Conservation (phyloP, 306 rosid genomes). For the Carpinus fangiana region DNA sequence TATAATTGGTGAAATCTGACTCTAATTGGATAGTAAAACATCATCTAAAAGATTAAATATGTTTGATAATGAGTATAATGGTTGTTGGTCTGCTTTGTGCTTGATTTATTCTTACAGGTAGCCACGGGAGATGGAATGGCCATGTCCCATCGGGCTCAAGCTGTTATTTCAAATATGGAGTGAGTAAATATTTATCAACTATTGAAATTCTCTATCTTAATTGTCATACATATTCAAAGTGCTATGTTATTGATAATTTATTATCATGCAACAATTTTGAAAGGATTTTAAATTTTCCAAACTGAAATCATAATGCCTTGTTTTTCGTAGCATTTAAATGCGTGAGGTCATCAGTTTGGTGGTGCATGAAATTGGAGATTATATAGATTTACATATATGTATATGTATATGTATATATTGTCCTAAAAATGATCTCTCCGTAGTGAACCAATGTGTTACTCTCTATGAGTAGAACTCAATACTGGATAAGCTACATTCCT, state of each 20-base stretch:
- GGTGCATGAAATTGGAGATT: background rate
- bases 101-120: constrained; percentile 47
- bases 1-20: background rate
- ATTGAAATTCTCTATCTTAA: constrained; percentile 12
- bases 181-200: constrained; percentile 40
- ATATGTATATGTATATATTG: background rate
- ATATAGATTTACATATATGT: background rate
- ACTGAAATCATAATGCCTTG: background rate
- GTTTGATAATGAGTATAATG: constrained; percentile 2
- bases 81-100: constrained; percentile 20
- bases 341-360: background rate
- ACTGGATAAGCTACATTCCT: background rate
- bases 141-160: constrained; percentile 96
- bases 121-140: constrained; percentile 98
- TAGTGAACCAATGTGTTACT: background rate
- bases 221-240: constrained; percentile 6
- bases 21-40: background rate
- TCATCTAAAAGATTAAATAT: constrained; percentile 1
- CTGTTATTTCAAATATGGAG: constrained; percentile 98
- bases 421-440: background rate
- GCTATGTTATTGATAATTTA: background rate
- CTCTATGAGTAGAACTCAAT: background rate
- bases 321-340: background rate
- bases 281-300: background rate
- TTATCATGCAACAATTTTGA: background rate